phyloP scores from a whole-genome alignment of 805 yeast genomes.

The Kluyveromyces wickerhamii region DNA sequence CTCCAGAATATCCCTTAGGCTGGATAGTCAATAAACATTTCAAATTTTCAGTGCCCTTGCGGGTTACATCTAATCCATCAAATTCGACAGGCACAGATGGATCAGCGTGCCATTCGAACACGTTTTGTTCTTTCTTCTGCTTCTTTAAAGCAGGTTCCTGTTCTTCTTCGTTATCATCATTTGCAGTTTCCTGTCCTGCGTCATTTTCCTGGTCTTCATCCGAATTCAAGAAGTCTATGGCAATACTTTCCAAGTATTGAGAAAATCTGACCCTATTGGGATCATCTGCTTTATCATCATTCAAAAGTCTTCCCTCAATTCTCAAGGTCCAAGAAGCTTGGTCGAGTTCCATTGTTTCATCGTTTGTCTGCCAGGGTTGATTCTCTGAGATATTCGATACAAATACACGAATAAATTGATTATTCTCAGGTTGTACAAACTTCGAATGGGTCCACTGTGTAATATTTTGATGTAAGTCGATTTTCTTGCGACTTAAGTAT shows the following conservation, averaged over 20 bases:
- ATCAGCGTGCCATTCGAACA: conserved; percentile 86
- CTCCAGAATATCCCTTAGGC: conserved; percentile 67
- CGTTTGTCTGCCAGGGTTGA: conserved; percentile 74
- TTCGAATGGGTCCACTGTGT: conserved; percentile 38
- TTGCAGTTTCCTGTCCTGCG: conserved; percentile 2
- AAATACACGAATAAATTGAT: conserved; percentile 67
- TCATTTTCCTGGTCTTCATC: conserved; percentile 12
- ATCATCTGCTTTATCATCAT: conserved; percentile 40
- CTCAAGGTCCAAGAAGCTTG: conserved; percentile 75
- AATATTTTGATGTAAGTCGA: conserved; percentile 71
- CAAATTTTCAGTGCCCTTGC: conserved; percentile 63
- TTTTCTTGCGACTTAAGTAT: conserved; percentile 69
- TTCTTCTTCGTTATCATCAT: conserved; percentile 24
- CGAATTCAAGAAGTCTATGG: conserved; percentile 54
- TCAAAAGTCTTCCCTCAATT: conserved; percentile 76
- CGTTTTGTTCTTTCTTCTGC: conserved; percentile 8
- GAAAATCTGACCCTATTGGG: conserved; percentile 57
- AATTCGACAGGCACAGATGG: conserved; percentile 46
- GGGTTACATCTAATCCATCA: conserved; percentile 83
- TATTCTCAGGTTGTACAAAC: conserved; percentile 36
- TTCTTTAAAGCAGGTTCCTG: conserved; percentile 14
- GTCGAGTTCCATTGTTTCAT: conserved; percentile 15
- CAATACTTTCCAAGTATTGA: conserved; percentile 72
- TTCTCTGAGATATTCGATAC: conserved; percentile 75
- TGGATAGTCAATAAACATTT: conserved; percentile 69